A percentile compares a stretch with the other conserved stretches of the same genome.
These are phyloP conservation scores for Sphaerobolus stellatus DNA, from an alignment of 1,284 basidiomycete genomes.

Conservation along the genomic window DNA sequence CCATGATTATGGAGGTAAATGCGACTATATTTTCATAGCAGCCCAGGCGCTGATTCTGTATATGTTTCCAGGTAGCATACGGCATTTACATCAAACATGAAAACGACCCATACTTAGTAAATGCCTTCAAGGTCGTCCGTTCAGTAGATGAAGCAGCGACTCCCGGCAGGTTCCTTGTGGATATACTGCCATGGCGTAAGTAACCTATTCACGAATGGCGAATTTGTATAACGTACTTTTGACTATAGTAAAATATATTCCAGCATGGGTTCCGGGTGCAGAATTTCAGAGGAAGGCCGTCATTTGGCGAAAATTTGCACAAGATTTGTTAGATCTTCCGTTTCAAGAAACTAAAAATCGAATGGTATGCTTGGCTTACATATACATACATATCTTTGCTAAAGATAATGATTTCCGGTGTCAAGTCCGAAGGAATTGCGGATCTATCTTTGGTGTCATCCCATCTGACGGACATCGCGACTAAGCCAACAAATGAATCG, in stretches of 20 bases:
- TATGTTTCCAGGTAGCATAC: slow-evolving; percentile 9
- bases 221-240: neutral
- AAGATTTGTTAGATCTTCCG: slow-evolving; percentile 17
- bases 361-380: slow-evolving; percentile 17
- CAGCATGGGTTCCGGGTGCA: slow-evolving; percentile 27
- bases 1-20: slow-evolving; percentile 3
- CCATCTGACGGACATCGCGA: neutral
- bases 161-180: slow-evolving; percentile 25
- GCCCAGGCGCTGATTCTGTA: neutral
- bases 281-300: slow-evolving; percentile 23
- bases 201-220: neutral
- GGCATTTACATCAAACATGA: slow-evolving; percentile 23
- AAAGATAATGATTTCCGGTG: too few species aligned
- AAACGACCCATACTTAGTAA: slow-evolving; percentile 35
- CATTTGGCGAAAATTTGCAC: slow-evolving; percentile 14
- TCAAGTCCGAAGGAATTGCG: slow-evolving; percentile 14
- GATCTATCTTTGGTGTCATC: slow-evolving; percentile 17
- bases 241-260: slow-evolving; percentile 22
- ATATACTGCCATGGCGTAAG: slow-evolving; percentile 11
- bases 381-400: too few species aligned
- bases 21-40: neutral
- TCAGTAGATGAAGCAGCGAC: slow-evolving; percentile 15
- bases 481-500: neutral
- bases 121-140: slow-evolving; percentile 21
- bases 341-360: slow-evolving; percentile 20